Evolutionary conservation across 352 stramenopile species (phyloP).

Genomic region (Globisporangium recalcitrans): DNA sequence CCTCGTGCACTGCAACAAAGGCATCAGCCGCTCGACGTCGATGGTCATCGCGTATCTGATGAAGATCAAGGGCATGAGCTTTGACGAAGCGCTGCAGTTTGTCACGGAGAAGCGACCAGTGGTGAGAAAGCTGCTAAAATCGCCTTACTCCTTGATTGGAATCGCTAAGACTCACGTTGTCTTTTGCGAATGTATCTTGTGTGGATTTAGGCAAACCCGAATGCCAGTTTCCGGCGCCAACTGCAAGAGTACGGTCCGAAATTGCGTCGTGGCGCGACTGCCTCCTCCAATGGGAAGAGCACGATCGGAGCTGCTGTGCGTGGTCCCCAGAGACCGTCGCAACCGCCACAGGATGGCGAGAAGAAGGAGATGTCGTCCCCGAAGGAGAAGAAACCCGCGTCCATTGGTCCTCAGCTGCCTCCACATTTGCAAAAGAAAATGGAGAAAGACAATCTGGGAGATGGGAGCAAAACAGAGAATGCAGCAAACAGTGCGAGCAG

Average conservation of each 20-base stretch:
- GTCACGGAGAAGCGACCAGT: constrained; percentile 48
- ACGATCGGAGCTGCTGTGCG: background rate
- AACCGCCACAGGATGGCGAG: background rate
- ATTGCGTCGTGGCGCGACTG: constrained; percentile 24
- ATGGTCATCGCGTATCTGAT: constrained; percentile 91
- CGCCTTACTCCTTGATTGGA: too few species aligned
- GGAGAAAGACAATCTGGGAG: background rate
- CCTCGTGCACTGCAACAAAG: constrained; percentile 91
- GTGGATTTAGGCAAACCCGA: constrained; percentile 46
- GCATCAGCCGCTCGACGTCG: constrained; percentile 85
- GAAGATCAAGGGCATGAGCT: constrained; percentile 64
- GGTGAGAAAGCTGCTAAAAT: too few species aligned
- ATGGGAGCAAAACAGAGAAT: background rate
- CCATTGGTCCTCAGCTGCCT: constrained; percentile 62
- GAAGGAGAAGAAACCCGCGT: constrained; percentile 6
- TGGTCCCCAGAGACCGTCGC: constrained; percentile 14
- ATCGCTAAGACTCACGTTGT: background rate
- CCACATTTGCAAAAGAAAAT: constrained; percentile 21
- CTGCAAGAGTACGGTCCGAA: constrained; percentile 50
- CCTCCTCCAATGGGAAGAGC: constrained; percentile 10
- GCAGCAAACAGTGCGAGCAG: background rate
- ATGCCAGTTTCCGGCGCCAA: constrained; percentile 63
- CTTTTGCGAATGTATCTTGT: too few species aligned
- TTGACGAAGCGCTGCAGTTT: constrained; percentile 58
- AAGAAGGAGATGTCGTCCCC: background rate